These are phyloP conservation scores for Dioszegia hungarica DNA, from an alignment of 768 basidiomycete genomes.

Conservation along the genomic window DNA sequence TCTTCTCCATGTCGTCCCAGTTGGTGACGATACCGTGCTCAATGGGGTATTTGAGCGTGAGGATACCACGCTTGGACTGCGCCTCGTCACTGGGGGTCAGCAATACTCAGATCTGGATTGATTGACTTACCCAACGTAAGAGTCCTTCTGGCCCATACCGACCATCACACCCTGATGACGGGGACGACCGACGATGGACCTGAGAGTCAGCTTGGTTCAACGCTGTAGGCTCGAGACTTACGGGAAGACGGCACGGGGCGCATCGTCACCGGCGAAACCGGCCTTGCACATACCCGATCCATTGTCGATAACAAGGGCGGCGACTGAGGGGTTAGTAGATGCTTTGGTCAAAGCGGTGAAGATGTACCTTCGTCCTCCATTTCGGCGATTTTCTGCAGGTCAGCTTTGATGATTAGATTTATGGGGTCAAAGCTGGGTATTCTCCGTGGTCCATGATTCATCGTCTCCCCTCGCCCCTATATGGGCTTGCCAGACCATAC, in stretches of 20 bases:
- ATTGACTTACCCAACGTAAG: slow-evolving; percentile 75
- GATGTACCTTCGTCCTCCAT: slow-evolving; percentile 8
- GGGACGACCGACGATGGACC: slow-evolving; percentile 87
- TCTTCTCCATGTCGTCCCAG: slow-evolving; percentile 99
- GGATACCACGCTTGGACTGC: slow-evolving; percentile 90
- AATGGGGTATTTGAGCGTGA: slow-evolving; percentile 87
- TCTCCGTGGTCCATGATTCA: no score
- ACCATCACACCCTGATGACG: slow-evolving; percentile 95
- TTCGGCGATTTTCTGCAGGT: slow-evolving; percentile 3
- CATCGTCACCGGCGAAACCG: slow-evolving; percentile 80
- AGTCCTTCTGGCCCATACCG: slow-evolving; percentile 94
- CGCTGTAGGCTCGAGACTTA: slow-evolving; percentile 51
- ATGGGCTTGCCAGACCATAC: no score
- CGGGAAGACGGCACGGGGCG: slow-evolving; percentile 91
- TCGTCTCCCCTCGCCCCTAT: no score
- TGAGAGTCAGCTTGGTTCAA: slow-evolving; percentile 16
- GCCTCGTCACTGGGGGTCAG: slow-evolving; percentile 67
- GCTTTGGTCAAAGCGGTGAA: background rate
- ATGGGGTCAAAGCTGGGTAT: background rate
- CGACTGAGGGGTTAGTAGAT: slow-evolving; percentile 3
- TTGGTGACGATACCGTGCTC: slow-evolving; percentile 94
- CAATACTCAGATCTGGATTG: background rate
- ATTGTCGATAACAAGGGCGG: slow-evolving; percentile 48
- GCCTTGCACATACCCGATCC: slow-evolving; percentile 99
- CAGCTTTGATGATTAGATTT: background rate